Base-by-base conservation (phyloP, 1,139 yeast species). In the Taphrina populina region DNA sequence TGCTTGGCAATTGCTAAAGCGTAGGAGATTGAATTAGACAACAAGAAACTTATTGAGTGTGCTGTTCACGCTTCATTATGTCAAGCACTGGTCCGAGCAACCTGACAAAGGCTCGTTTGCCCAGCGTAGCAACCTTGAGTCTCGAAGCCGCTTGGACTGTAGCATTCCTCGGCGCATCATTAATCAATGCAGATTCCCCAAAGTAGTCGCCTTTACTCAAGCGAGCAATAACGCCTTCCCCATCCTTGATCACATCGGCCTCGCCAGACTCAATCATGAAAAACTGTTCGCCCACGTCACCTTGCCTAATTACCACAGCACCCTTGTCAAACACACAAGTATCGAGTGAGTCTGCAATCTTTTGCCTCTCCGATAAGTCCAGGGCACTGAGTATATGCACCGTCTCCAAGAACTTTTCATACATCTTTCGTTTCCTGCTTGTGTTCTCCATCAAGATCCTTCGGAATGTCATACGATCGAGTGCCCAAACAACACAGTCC, bases 91-190 rank as follows among this genome's bases (percentile, higher is more conserved):
- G 56, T 19, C 98, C 98, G 63, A 92, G 77, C 63, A 92, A 76
- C 70, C 97, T 80, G 70, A 88, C 92, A 75, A 92, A 92, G 0
- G 96, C 98, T 59, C 85, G 79, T 73, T 90, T 88, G 60, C 88
- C 95, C 64, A 92, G 77, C 2, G 94, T 84, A 24, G 95, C 97
- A 47, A 90, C 95, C 65, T 86, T 85, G 24, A 92, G 83, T 52
- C 77, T 77, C 57, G 84, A 80, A 30, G 77, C 72, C 1, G 96
- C 96, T 57, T 78, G 81, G 37, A 92, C 94, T 3, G 96, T 85
- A 30, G 98, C 98, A 69, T 88, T 95, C 71, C 98, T 81, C 61
- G 97, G 97, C 60, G 83, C 75, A 66, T 92, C 96, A 65, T 90
- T 86, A 64, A 92, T 76, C 64, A 92, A 76, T 2, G 98, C 97